Evolutionary conservation across 177 flowering plant species (phyloP).

Genomic region (Vitis hybrid): DNA sequence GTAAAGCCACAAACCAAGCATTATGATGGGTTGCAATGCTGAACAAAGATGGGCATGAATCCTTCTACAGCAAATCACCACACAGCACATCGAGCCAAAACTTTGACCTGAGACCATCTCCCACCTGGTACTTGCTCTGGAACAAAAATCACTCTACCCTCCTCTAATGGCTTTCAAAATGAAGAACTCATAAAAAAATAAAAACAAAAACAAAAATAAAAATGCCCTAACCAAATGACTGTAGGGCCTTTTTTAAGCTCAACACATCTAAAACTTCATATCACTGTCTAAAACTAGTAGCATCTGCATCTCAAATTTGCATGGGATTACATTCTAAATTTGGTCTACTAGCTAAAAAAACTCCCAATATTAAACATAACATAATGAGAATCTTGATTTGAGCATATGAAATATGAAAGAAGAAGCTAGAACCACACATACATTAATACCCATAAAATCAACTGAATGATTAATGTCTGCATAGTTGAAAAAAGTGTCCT

Average conservation of each 20-base stretch:
- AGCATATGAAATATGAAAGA: not conserved
- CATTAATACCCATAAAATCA: constrained; percentile 11
- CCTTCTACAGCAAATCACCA: no score
- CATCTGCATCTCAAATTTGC: not conserved
- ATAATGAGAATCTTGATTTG: not conserved
- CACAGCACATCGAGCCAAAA: no score
- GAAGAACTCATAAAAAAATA: not conserved
- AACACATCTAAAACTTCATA: not conserved
- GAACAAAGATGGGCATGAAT: no score
- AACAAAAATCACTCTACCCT: no score
- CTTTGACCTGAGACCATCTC: no score
- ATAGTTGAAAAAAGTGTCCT: constrained; percentile 23
- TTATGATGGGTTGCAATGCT: no score
- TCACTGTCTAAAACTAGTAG: not conserved
- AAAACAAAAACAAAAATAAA: not conserved
- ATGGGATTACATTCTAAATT: not conserved
- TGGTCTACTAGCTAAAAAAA: not conserved
- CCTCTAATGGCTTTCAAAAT: no score
- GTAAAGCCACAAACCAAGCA: no score
- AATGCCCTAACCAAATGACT: not conserved
- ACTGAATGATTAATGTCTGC: constrained; percentile 19
- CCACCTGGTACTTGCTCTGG: no score
- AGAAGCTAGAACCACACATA: not conserved
- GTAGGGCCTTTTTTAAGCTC: not conserved
- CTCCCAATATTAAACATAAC: not conserved